These are phyloP conservation scores for Euphrasia arctica DNA, from an alignment of 305 asterid genomes.

Conservation along the genomic window DNA sequence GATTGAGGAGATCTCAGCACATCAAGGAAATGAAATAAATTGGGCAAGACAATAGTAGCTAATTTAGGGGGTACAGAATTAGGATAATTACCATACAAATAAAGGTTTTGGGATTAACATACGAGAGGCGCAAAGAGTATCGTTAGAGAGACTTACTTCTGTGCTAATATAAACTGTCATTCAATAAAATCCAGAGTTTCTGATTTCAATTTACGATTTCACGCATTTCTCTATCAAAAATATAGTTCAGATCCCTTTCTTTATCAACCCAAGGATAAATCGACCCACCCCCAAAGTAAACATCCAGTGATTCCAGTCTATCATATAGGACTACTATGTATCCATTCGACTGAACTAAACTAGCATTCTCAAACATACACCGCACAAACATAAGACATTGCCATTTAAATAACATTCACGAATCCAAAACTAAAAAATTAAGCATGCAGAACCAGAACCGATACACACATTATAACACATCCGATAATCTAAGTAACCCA, in stretches of 20 bases:
- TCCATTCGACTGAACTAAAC: not conserved
- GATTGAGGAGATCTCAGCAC: no score
- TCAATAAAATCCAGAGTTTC: not conserved
- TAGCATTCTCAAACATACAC: not conserved
- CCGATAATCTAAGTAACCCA: not conserved
- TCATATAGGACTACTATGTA: not conserved
- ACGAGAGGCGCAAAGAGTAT: no score
- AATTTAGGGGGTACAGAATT: no score
- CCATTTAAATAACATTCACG: not conserved
- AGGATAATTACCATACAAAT: no score
- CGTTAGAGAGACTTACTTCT: no score
- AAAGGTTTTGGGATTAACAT: no score
- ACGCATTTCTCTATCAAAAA: no score
- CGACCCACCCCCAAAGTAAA: not conserved
- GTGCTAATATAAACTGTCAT: no score
- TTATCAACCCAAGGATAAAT: not conserved
- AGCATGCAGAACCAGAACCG: not conserved
- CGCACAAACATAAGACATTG: not conserved
- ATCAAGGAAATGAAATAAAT: no score
- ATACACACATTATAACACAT: not conserved
- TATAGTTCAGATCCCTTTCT: not conserved
- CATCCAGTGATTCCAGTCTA: no score
- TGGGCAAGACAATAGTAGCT: no score
- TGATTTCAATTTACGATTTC: no score
- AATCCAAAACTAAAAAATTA: not conserved